These are phyloP conservation scores for Phytomonas sp. DNA, from an alignment of 208 protist species.

Conservation along the genomic window DNA sequence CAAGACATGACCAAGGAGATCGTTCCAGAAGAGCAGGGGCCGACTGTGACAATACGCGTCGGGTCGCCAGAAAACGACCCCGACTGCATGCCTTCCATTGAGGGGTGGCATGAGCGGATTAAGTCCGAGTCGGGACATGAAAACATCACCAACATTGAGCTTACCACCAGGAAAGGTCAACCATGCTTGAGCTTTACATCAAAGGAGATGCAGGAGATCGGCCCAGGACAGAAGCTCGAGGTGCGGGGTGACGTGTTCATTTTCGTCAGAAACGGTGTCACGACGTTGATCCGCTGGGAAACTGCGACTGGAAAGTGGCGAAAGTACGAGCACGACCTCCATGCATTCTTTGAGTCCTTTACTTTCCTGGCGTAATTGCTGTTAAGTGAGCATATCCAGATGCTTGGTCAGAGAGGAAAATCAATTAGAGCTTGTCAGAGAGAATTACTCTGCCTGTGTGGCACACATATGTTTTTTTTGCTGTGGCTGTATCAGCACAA, in stretches of 20 bases:
- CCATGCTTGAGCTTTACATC: slow-evolving; percentile 59
- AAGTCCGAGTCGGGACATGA: slow-evolving; percentile 34
- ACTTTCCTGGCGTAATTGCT: slow-evolving; percentile 14
- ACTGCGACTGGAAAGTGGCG: slow-evolving; percentile 32
- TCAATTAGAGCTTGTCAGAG: background rate
- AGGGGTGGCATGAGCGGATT: slow-evolving; percentile 58
- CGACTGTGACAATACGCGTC: slow-evolving; percentile 62
- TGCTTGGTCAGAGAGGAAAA: background rate
- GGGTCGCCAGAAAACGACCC: slow-evolving; percentile 56
- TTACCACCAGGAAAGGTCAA: slow-evolving; percentile 26
- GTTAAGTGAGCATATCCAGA: background rate
- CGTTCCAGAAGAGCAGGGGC: slow-evolving; percentile 34
- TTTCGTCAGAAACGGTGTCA: slow-evolving; percentile 53
- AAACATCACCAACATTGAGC: slow-evolving; percentile 41
- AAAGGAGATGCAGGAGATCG: slow-evolving; percentile 74
- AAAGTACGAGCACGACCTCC: slow-evolving; percentile 61
- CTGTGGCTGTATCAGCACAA: background rate
- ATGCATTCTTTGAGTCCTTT: slow-evolving; percentile 59
- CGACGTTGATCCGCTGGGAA: slow-evolving; percentile 70
- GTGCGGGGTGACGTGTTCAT: slow-evolving; percentile 56
- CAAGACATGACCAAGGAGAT: slow-evolving; percentile 20
- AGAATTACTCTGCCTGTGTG: background rate
- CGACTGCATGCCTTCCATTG: slow-evolving; percentile 56
- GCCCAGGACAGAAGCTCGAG: slow-evolving; percentile 45
- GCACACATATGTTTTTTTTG: background rate